Evolutionary conservation across 2,329 filamentous ascomycete genomes (phyloP).

Genomic region (Neofusicoccum sp.): DNA sequence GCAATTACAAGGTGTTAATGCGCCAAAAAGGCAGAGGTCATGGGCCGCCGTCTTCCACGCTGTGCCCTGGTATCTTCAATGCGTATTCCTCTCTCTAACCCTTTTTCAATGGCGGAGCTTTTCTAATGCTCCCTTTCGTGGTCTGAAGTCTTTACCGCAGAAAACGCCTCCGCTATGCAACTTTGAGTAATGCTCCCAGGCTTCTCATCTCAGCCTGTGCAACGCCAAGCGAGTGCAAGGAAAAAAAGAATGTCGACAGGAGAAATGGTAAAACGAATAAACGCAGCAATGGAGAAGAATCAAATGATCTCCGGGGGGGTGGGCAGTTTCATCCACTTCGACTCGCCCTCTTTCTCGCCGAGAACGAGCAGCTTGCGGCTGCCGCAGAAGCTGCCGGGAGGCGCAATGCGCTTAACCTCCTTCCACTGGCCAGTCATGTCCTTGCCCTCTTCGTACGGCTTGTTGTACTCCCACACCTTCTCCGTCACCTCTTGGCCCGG

Average conservation of each 20-base stretch:
- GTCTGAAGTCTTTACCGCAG: background rate
- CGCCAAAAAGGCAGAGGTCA: background rate
- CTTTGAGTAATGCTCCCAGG: background rate
- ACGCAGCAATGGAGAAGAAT: background rate
- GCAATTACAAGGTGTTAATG: slow-evolving; percentile 7
- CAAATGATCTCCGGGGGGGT: slow-evolving; percentile 26
- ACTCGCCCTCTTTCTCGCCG: slow-evolving; percentile 38
- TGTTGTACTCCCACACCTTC: slow-evolving; percentile 53
- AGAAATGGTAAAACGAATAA: background rate
- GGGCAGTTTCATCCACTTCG: slow-evolving; percentile 37
- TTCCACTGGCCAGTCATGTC: slow-evolving; percentile 34
- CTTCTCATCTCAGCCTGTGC: background rate
- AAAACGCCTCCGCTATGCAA: slow-evolving; percentile 16
- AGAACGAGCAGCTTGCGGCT: slow-evolving; percentile 56
- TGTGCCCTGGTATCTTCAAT: slow-evolving; percentile 10
- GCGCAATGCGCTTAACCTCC: slow-evolving; percentile 56
- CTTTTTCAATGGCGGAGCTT: background rate
- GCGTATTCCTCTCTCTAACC: background rate
- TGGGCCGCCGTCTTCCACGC: slow-evolving; percentile 2
- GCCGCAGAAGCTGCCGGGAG: slow-evolving; percentile 61
- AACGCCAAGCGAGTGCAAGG: slow-evolving; percentile 5
- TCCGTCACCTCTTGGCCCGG: slow-evolving; percentile 59
- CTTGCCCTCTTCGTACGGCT: slow-evolving; percentile 33
- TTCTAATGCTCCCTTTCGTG: background rate
- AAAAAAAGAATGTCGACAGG: background rate